Base-by-base conservation (phyloP, 192 early-diverging fungal species). In the Rhizophagus sp. region DNA sequence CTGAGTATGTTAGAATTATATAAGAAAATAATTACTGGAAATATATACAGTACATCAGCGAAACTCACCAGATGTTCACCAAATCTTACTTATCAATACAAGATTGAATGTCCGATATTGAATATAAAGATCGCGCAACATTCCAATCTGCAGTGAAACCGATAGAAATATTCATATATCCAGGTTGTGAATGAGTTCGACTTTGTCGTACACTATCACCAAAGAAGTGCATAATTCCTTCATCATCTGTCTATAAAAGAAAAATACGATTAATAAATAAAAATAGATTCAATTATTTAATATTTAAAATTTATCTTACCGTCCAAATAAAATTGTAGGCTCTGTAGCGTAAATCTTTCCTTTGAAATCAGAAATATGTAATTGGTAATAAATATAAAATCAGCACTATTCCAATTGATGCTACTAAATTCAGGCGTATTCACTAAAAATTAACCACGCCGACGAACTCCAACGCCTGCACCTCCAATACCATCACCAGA, bases 351-450 rank as follows among this genome's bases (percentile, higher is more conserved):
- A 34, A 34, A 34, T 34, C 33, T 34, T 34, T 34, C 33, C 33
- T 36, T 89, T 85, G 81, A 95, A 97, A 25, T 88, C 91, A 1
- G 92, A 83, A 86, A 93, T 91, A 70, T 94, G 89, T 88, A 89
- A 84, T 94, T 93, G 65, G 93, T 89, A 36, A 97, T 83, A 3
- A 97, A 83, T 24, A 97, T 87, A 77, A 92, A 88, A 83, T 96
- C 94, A 17, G 96, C 89, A 1, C 85, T 84, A 64, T 85, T 87
- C 82, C 92, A 87, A 84, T 93, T 91, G 11, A 95, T 83, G 17
- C 88, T 83, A 73, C 80, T 84, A 76, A 90, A 85, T 62, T 88
- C 87, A 19, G 87, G 85, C 22, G 84, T 79, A 24, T 86, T 77
- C 57, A 86, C 83, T 57, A 84, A 73, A 57, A 84, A 84, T 57